phyloP scores from a whole-genome alignment of 177 flowering plant species.

The Vitis hybrid region DNA sequence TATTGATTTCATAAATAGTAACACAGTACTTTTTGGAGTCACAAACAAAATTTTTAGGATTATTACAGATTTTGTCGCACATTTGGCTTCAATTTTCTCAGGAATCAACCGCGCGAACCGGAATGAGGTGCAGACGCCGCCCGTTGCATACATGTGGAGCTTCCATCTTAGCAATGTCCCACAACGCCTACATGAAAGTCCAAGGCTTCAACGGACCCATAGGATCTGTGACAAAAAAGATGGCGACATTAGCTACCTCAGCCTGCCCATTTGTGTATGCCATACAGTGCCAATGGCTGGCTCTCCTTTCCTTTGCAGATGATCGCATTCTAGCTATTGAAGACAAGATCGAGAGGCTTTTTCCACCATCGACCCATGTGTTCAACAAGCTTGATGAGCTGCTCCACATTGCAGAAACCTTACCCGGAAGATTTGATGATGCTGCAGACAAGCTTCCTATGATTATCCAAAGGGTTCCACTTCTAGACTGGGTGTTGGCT shows the following conservation, averaged over 20 bases:
- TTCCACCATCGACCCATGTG: conserved; percentile 44
- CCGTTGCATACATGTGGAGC: conserved; percentile 50
- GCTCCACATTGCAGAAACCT: conserved; percentile 22
- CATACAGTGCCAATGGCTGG: conserved; percentile 36
- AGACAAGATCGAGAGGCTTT: conserved; percentile 30
- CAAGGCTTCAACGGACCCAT: conserved; percentile 34
- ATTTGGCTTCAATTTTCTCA: conserved; percentile 9
- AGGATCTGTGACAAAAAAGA: conserved; percentile 32
- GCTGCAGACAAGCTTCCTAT: conserved; percentile 18
- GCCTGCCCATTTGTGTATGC: conserved; percentile 28
- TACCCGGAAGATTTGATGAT: conserved; percentile 46
- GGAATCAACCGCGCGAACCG: conserved; percentile 21
- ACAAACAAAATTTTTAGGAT: too few species aligned
- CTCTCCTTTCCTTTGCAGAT: conserved; percentile 44
- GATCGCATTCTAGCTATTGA: conserved; percentile 44
- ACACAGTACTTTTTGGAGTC: too few species aligned
- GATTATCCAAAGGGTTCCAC: conserved; percentile 19
- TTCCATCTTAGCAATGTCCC: conserved; percentile 32
- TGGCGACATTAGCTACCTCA: conserved; percentile 10
- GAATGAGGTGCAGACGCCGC: conserved; percentile 23
- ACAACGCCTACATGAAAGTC: conserved; percentile 27
- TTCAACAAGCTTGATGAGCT: conserved; percentile 51
- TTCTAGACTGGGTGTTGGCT: conserved; percentile 25
- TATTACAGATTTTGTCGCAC: not conserved
- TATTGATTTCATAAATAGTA: too few species aligned